Evolutionary conservation across 108 stramenopile species (phyloP), one percentile per base, ranked within the genome.

Genomic region (Tribonema minus): DNA sequence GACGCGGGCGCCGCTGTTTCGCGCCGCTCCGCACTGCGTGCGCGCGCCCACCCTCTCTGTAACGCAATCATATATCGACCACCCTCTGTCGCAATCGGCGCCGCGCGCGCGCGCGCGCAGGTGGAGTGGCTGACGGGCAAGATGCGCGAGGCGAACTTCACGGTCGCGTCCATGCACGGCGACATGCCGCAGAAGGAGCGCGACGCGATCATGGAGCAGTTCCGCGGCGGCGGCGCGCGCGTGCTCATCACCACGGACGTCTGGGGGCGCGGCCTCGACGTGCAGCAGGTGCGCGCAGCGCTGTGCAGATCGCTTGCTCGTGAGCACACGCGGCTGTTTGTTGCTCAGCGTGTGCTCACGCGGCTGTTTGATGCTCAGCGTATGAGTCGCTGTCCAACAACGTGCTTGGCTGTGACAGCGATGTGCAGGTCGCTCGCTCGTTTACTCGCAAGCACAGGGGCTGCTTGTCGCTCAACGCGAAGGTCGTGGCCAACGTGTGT

Each of bases 251-350:
- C 96, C 23, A 99, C 98, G 4, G 98, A 99, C 83, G 68, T 99
- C 25, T 99, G 96, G 96, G 98, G 96, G 26, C 87, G 98, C 12
- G 98, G 98, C 35, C 91, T 99, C 72, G 98, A 99, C 84, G 96
- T 99, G 27, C 98, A 99, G 83, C 86, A 86, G 78, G 81, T 82
- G 7, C 2, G 54, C 46, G n/a, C n/a, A n/a, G n/a, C n/a, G n/a
- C n/a, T n/a, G n/a, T n/a, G n/a, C n/a, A n/a, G n/a, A n/a, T n/a
- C n/a, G n/a, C n/a, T n/a, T n/a, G n/a, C n/a, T n/a, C n/a, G n/a
- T n/a, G 9, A 54, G 20, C 9, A 54, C 46, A 54, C 20, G 46
- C 46, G 9, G 46, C 46, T 15, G 46, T 20, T 54, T 54, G 9
- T 54, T 54, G 20, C 15, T 54, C 9, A n/a, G n/a, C n/a, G n/a